Percentiles rank a stretch among this genome's conserved stretches.
Evolutionary conservation across 805 yeast genomes (phyloP).

Genomic region (Yarrowia sp.): DNA sequence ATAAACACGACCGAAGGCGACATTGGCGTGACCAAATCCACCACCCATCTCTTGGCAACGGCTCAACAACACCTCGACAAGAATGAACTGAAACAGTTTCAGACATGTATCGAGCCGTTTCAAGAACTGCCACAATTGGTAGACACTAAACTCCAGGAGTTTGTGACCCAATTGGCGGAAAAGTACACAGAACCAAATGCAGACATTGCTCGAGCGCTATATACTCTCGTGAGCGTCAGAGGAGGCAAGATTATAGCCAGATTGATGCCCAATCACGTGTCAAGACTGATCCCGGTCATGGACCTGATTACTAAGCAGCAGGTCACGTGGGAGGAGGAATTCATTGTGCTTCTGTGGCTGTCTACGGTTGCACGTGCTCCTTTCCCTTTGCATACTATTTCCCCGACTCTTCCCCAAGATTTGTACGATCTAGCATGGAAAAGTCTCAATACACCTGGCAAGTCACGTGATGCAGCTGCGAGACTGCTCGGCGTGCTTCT

Average conservation of each 20-base stretch:
- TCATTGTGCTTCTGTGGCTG: conserved; percentile 71
- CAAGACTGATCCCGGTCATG: conserved; percentile 49
- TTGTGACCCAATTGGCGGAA: conserved; percentile 36
- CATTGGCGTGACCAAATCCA: conserved; percentile 43
- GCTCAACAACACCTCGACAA: conserved; percentile 27
- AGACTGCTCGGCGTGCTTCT: conserved; percentile 61
- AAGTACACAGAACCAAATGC: conserved; percentile 21
- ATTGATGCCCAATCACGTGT: conserved; percentile 66
- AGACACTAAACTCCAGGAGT: conserved; percentile 42
- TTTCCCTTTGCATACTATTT: conserved; percentile 61
- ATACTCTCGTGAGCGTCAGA: conserved; percentile 68
- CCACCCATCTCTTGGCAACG: conserved; percentile 40
- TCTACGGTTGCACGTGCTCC: conserved; percentile 76
- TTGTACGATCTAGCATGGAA: conserved; percentile 52
- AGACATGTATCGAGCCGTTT: conserved; percentile 43
- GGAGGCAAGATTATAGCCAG: conserved; percentile 67
- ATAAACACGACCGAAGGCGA: conserved; percentile 40
- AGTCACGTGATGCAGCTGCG: conserved; percentile 63
- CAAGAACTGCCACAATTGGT: conserved; percentile 46
- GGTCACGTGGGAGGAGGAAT: conserved; percentile 57
- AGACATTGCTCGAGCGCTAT: conserved; percentile 54
- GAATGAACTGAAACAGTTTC: conserved; percentile 7
- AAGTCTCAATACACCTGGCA: conserved; percentile 58
- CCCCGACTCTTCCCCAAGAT: conserved; percentile 46
- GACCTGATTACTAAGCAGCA: conserved; percentile 27